Evolutionary conservation across 345 rosid genomes (phyloP), one percentile per base, ranked within the genome.

Genomic region (Arabidopsis suecica): DNA sequence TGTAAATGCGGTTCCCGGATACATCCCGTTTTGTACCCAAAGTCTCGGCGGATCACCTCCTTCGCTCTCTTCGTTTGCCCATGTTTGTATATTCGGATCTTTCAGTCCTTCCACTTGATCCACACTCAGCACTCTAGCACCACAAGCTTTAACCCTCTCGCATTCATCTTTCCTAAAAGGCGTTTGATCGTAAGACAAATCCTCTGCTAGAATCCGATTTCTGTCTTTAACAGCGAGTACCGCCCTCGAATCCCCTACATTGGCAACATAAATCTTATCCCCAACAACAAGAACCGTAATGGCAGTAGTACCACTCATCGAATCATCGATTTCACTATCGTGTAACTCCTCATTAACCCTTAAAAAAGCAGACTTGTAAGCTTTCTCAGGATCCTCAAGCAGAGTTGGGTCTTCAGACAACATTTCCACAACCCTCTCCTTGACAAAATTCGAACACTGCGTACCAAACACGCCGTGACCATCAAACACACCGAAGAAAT

Each of bases 241-340:
- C 7, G 98, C 99, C 61, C 99, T 91, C 20, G 99, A 95, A 76
- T 95, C 99, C n/a, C 98, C 98, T 57, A 84, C 99, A 83, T 95
- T 95, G 7, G 99, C 98, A 33, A 95, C 94, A 78, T 87, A 84
- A 30, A 95, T 81, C 71, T 78, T 85, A 78, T 95, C 94, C 63
- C 88, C 99, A 78, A 86, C 64, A 36, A 90, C 88, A 83, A 95
- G 94, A 74, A 89, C 99, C 0, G 98, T 89, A 61, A 95, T 93
- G 0, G 98, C 97, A 2, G 99, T 93, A 11, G 98, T 95, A 48
- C 99, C 98, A 73, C 99, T 92, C 96, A 87, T 82, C 9, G 96
- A 49, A 80, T 95, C 99, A 77, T 95, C 99, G 75, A 95, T 86
- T 32, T 83, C 89, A 67, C 97, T 90, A 11, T 61, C 57, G 60